phyloP scores from a whole-genome alignment of 148 eudicot genomes.

The Hydrangea macrophylla region DNA sequence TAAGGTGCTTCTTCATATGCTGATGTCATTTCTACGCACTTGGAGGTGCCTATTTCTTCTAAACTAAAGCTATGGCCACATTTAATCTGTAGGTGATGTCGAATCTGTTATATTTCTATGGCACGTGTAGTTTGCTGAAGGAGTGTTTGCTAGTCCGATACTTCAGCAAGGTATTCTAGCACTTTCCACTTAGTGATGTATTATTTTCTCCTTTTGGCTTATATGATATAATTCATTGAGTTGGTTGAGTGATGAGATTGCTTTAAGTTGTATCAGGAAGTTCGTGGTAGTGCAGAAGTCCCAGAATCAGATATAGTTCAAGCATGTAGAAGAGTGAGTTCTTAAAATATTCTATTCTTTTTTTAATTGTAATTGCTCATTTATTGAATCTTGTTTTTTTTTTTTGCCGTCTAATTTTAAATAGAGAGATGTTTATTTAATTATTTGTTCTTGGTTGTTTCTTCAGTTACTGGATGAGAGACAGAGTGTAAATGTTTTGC shows the following conservation, averaged over 20 bases:
- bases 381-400: not conserved
- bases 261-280: conserved; percentile 52
- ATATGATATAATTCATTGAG: conserved; percentile 8
- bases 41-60: not conserved
- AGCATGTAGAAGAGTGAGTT: conserved; percentile 91
- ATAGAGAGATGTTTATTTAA: not conserved
- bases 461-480: conserved; percentile 87
- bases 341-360: conserved; percentile 5
- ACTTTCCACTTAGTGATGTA: not conserved
- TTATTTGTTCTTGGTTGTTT: conserved; percentile 9
- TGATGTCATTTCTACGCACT: not conserved
- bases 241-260: conserved; percentile 18
- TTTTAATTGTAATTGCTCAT: not conserved
- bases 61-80: conserved; percentile 1
- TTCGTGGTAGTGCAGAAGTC: conserved; percentile 71
- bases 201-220: not conserved
- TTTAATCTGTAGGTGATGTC: conserved; percentile 64
- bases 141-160: conserved; percentile 86
- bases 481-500: conserved; percentile 73
- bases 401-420: too few relatives aligned
- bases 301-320: conserved; percentile 92
- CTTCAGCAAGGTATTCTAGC: conserved; percentile 75
- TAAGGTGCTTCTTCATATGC: conserved; percentile 47
- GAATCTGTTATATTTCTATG: conserved; percentile 83
- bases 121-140: conserved; percentile 80